Percentiles rank a stretch among this genome's conserved stretches.
Evolutionary conservation across 352 stramenopile genomes (phyloP).

Genomic region (Phytophthora sp.): DNA sequence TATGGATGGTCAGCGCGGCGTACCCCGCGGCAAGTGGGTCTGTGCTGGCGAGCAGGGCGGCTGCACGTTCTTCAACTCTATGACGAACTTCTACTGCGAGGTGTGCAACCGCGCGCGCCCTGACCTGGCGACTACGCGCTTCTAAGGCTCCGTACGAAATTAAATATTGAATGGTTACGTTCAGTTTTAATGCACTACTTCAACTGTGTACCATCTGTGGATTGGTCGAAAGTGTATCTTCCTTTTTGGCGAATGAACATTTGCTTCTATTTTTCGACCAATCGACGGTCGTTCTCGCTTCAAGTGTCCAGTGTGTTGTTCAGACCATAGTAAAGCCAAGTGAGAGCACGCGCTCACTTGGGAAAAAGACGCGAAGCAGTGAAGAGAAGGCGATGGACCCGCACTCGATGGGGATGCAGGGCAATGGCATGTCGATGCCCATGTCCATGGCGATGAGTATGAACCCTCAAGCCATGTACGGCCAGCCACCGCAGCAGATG

Average conservation of each 20-base stretch:
- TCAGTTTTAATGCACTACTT: conserved; percentile 20
- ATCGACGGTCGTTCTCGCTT: conserved; percentile 29
- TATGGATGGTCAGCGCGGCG: conserved; percentile 75
- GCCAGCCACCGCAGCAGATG: conserved; percentile 46
- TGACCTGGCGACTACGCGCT: conserved; percentile 73
- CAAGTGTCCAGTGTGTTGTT: conserved; percentile 42
- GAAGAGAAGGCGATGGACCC: conserved; percentile 55
- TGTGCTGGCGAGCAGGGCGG: conserved; percentile 84
- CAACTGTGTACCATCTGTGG: conserved; percentile 6
- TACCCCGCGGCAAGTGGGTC: conserved; percentile 86
- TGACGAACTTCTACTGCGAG: conserved; percentile 88
- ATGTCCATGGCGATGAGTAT: conserved; percentile 44
- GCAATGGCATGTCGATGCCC: conserved; percentile 59
- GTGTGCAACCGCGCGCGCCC: conserved; percentile 87
- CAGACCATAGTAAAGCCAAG: conserved; percentile 39
- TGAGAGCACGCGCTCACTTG: conserved; percentile 36
- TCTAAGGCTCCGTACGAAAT: conserved; percentile 47
- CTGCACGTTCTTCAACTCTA: conserved; percentile 89
- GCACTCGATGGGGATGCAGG: conserved; percentile 69
- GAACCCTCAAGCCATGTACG: conserved; percentile 51
- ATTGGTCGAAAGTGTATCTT: conserved; percentile 24
- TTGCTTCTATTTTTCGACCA: conserved; percentile 16
- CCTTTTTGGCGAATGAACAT: conserved; percentile 28
- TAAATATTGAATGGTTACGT: conserved; percentile 1
- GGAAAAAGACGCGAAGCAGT: conserved; percentile 33